phyloP scores from a whole-genome alignment of 371 early-diverging fungal species.

The Coemansia sp. region DNA sequence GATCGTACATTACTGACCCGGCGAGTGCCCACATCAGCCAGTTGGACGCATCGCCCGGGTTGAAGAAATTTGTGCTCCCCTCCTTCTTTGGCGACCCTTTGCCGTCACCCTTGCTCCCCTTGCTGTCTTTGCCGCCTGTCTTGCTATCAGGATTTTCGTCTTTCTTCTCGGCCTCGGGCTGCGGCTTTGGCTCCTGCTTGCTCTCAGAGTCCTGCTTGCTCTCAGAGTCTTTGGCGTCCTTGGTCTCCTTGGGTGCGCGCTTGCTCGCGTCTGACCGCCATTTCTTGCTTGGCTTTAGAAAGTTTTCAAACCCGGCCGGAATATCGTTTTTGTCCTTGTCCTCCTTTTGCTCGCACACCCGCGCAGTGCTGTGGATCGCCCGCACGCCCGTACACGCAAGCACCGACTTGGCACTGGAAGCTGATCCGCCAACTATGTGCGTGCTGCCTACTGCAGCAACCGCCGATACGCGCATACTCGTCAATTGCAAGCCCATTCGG shows the following conservation, averaged over 20 bases:
- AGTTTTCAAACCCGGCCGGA: slow-evolving; percentile 52
- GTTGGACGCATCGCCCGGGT: background rate
- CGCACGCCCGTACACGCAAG: slow-evolving; percentile 13
- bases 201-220: slow-evolving; percentile 17
- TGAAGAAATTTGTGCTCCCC: slow-evolving; percentile 9
- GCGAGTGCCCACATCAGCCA: slow-evolving; percentile 7
- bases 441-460: background rate
- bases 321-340: slow-evolving; percentile 49
- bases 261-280: slow-evolving; percentile 18
- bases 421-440: background rate
- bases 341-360: slow-evolving; percentile 17
- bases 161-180: background rate
- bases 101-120: background rate
- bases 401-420: background rate
- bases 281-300: slow-evolving; percentile 56
- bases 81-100: slow-evolving; percentile 29
- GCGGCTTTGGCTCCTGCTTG: slow-evolving; percentile 14
- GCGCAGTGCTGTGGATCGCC: slow-evolving; percentile 36
- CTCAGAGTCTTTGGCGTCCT: background rate
- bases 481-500: background rate
- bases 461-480: background rate
- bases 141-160: background rate
- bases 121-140: background rate
- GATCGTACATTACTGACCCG: slow-evolving; percentile 33
- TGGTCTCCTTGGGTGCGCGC: background rate